Evolutionary conservation across 257 asterid genomes (phyloP).

Genomic region (Voacanga thouarsii): DNA sequence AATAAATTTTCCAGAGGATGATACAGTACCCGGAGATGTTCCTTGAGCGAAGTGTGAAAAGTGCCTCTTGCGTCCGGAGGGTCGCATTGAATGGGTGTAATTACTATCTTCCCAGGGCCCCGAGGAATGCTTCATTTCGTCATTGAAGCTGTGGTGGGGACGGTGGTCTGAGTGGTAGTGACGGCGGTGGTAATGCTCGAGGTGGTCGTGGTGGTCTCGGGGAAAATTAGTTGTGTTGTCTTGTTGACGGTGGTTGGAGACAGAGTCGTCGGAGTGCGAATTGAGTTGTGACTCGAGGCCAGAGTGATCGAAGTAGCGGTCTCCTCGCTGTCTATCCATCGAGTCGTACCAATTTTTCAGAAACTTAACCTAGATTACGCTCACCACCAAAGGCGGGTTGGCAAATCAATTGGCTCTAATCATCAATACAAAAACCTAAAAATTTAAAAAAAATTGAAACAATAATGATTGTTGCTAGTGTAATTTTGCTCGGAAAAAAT

Average conservation of each 20-base stretch:
- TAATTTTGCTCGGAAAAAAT: not conserved
- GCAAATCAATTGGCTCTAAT: not conserved
- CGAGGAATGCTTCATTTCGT: not conserved
- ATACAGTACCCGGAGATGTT: slow-evolving; percentile 17
- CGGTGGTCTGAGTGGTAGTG: slow-evolving; percentile 1
- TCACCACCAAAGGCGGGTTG: not conserved
- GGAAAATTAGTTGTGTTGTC: slow-evolving; percentile 14
- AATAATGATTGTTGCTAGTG: no score
- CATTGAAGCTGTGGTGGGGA: slow-evolving; percentile 6
- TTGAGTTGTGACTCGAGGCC: slow-evolving; percentile 14
- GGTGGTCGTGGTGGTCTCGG: slow-evolving; percentile 13
- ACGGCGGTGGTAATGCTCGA: slow-evolving; percentile 14
- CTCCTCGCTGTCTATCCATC: slow-evolving; percentile 18
- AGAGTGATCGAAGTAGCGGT: slow-evolving; percentile 8
- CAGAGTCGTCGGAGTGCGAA: slow-evolving; percentile 18
- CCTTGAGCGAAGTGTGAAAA: slow-evolving; percentile 10
- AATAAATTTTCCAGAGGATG: not conserved
- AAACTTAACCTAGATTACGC: not conserved
- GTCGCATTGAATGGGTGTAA: slow-evolving; percentile 12
- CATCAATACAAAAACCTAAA: no score
- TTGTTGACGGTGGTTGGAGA: slow-evolving; percentile 3
- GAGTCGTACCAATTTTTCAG: not conserved
- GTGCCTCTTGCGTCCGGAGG: slow-evolving; percentile 29
- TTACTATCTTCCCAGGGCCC: slow-evolving; percentile 9
- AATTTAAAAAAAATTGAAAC: no score